These are phyloP conservation scores for Schwanniomyces yamadae DNA, from an alignment of 805 yeast species.

Conservation along the genomic window DNA sequence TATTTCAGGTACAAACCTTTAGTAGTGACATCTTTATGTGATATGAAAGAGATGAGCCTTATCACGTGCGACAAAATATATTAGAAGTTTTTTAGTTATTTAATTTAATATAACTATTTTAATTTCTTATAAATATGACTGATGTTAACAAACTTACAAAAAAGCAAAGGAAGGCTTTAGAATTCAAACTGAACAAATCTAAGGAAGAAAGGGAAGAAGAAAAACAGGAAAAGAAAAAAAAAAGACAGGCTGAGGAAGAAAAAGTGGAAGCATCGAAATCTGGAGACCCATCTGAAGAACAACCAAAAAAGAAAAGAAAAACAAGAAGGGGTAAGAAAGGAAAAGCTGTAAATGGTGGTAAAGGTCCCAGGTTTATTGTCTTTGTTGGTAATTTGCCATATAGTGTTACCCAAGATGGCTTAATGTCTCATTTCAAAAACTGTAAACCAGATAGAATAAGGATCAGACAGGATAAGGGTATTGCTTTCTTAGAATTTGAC, in stretches of 20 bases:
- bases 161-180: conserved; percentile 63
- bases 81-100: neutral
- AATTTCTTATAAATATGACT: conserved; percentile 1
- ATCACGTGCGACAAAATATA: conserved; percentile 6
- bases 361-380: conserved; percentile 69
- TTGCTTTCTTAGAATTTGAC: conserved; percentile 86
- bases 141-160: conserved; percentile 49
- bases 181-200: conserved; percentile 46
- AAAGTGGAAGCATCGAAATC: conserved; percentile 6
- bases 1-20: too few relatives aligned
- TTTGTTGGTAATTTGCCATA: conserved; percentile 92
- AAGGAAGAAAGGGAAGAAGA: conserved; percentile 40
- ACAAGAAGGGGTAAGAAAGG: conserved; percentile 79
- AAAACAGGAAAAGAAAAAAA: conserved; percentile 24
- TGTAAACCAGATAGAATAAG: conserved; percentile 75
- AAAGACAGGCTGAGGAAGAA: conserved; percentile 13
- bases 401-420: conserved; percentile 58
- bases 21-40: too few relatives aligned
- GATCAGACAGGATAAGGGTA: conserved; percentile 80
- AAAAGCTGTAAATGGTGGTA: conserved; percentile 47
- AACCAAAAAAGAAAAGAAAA: conserved; percentile 62
- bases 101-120: neutral
- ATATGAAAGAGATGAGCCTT: conserved; percentile 5
- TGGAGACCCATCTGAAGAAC: conserved; percentile 18
- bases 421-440: conserved; percentile 70